Percentiles rank a stretch among this genome's conserved stretches.
Evolutionary conservation across 1,284 basidiomycete genomes (phyloP).

Genomic region (Ceratorhiza oryzae-sativae): DNA sequence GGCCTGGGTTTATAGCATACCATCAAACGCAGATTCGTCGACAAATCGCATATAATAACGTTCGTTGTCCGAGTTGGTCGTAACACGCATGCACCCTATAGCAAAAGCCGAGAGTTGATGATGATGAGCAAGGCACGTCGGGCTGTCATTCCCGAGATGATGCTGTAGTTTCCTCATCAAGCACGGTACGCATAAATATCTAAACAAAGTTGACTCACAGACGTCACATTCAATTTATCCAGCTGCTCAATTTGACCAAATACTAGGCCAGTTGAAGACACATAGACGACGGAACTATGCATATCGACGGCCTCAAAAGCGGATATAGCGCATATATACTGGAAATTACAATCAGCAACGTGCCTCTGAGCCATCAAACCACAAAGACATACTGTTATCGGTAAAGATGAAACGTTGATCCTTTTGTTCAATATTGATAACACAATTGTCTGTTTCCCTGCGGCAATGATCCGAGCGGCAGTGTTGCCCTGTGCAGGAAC

Average conservation of each 20-base stretch:
- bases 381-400: constrained; percentile 5
- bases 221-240: constrained; percentile 37
- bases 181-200: neutral
- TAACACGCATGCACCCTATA: constrained; percentile 63
- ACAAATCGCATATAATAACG: constrained; percentile 61
- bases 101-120: constrained; percentile 65
- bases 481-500: neutral
- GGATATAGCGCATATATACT: constrained; percentile 38
- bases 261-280: constrained; percentile 1
- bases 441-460: constrained; percentile 4
- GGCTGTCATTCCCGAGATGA: constrained; percentile 70
- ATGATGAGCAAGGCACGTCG: constrained; percentile 68
- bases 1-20: constrained; percentile 57
- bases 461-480: neutral
- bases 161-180: constrained; percentile 56
- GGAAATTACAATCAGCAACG: neutral
- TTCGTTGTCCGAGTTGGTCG: constrained; percentile 61
- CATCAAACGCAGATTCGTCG: constrained; percentile 67
- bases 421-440: constrained; percentile 29
- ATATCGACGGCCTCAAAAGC: constrained; percentile 12
- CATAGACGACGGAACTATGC: constrained; percentile 14
- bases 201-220: constrained; percentile 16
- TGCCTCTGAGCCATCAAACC: neutral
- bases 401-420: constrained; percentile 17
- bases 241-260: constrained; percentile 40